Percentiles rank a stretch among this genome's conserved stretches.
phyloP scores from a whole-genome alignment of 345 rosid genomes.

The Salix caprea region DNA sequence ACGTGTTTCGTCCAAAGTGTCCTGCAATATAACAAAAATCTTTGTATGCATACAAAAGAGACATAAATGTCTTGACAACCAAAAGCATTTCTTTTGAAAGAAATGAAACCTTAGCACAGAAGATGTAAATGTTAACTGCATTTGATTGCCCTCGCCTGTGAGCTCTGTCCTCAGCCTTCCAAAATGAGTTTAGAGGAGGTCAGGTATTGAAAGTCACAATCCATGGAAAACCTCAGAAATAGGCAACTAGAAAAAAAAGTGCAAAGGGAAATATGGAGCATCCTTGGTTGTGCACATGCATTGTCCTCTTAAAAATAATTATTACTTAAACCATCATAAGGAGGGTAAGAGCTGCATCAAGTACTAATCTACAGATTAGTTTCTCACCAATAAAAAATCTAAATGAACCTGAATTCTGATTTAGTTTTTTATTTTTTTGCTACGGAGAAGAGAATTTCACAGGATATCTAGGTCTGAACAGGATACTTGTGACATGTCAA shows the following conservation, averaged over 20 bases:
- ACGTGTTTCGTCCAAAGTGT: conserved; percentile 68
- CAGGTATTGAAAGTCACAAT: background rate
- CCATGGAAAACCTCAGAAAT: background rate
- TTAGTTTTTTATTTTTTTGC: too few relatives aligned
- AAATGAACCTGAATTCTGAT: too few relatives aligned
- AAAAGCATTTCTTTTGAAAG: background rate
- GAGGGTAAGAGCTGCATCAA: too few relatives aligned
- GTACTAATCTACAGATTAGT: too few relatives aligned
- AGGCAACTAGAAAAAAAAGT: background rate
- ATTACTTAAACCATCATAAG: too few relatives aligned
- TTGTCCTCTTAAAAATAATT: too few relatives aligned
- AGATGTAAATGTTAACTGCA: conserved; percentile 83
- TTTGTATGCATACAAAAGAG: conserved; percentile 7
- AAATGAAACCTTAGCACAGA: conserved; percentile 67
- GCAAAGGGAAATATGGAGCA: too few relatives aligned
- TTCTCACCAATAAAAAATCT: too few relatives aligned
- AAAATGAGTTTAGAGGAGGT: conserved; percentile 9
- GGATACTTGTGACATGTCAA: too few relatives aligned
- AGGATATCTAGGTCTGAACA: too few relatives aligned
- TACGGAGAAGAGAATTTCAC: too few relatives aligned
- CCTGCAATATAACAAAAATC: conserved; percentile 41
- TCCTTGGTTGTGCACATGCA: too few relatives aligned
- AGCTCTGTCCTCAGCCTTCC: conserved; percentile 95
- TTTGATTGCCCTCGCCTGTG: conserved; percentile 84
- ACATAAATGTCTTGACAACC: conserved; percentile 9